Conservation (phyloP, 495 filamentous ascomycete species). For the Penicillium subrubescens region DNA sequence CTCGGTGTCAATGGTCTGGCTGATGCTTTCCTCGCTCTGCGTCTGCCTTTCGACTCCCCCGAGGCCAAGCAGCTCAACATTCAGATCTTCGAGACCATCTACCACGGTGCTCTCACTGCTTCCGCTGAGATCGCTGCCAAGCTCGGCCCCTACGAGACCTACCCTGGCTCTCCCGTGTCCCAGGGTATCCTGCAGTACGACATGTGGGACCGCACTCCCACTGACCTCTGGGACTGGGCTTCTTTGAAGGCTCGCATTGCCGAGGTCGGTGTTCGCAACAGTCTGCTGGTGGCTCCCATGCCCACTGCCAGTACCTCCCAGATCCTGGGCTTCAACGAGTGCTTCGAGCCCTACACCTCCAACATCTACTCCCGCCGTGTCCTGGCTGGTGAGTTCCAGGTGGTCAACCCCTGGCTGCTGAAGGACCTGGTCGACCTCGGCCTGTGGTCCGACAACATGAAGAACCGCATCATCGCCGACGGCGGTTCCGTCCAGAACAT, state of each 20-base stretch:
- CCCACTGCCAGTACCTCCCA: slow-evolving; percentile 95
- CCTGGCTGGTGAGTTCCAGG: slow-evolving; percentile 96
- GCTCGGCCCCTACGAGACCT: slow-evolving; percentile 82
- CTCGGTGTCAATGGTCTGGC: slow-evolving; percentile 97
- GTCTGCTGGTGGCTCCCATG: slow-evolving; percentile 93
- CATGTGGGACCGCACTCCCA: slow-evolving; percentile 95
- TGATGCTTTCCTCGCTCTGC: slow-evolving; percentile 97
- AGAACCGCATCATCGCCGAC: slow-evolving; percentile 98
- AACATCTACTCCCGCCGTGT: slow-evolving; percentile 99
- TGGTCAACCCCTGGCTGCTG: slow-evolving; percentile 98
- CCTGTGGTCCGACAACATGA: slow-evolving; percentile 99
- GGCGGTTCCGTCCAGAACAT: slow-evolving; percentile 96
- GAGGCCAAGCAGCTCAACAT: slow-evolving; percentile 93
- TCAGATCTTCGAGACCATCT: slow-evolving; percentile 99
- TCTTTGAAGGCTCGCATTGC: slow-evolving; percentile 86
- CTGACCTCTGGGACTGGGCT: slow-evolving; percentile 95
- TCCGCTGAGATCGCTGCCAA: slow-evolving; percentile 84
- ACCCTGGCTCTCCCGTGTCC: slow-evolving; percentile 90
- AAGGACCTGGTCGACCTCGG: slow-evolving; percentile 98
- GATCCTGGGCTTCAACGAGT: slow-evolving; percentile 98
- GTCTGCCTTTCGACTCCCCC: slow-evolving; percentile 93
- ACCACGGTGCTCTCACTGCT: slow-evolving; percentile 89
- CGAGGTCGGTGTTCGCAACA: slow-evolving; percentile 91
- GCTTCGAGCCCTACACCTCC: slow-evolving; percentile 98
- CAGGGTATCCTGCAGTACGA: slow-evolving; percentile 97